Percentiles rank a stretch among this genome's conserved stretches.
Conservation (phyloP, 352 stramenopile species). For the Globisporangium sylvaticum region DNA sequence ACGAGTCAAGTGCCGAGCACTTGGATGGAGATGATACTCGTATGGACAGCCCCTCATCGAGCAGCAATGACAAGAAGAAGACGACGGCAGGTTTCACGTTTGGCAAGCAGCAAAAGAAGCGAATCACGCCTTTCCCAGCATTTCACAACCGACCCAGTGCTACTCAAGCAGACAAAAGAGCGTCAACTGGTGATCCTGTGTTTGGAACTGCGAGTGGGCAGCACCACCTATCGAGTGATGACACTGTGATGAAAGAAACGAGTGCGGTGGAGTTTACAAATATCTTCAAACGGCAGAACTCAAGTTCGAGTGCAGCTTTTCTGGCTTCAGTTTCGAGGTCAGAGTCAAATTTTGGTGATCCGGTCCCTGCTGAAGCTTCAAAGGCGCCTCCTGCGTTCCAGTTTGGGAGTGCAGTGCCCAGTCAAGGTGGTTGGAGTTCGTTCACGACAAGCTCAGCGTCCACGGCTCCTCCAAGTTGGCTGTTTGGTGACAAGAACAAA, state of each 20-base stretch:
- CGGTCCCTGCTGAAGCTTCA: neutral
- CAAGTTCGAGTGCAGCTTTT: neutral
- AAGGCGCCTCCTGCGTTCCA: constrained; percentile 3
- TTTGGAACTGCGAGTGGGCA: neutral
- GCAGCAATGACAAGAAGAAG: constrained; percentile 2
- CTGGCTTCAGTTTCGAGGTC: neutral
- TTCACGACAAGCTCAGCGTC: neutral
- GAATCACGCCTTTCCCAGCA: constrained; percentile 7
- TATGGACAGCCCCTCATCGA: constrained; percentile 2
- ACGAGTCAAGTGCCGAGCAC: neutral
- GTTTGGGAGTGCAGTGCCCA: neutral
- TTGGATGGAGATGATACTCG: constrained; percentile 6
- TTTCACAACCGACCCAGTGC: neutral
- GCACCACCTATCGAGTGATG: neutral
- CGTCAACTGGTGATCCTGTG: neutral
- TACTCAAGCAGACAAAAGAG: neutral
- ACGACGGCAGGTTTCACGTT: constrained; percentile 4
- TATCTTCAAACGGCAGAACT: constrained; percentile 2
- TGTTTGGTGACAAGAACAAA: neutral
- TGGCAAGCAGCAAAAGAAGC: constrained; percentile 4
- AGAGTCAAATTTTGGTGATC: neutral
- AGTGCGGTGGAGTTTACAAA: constrained; percentile 9
- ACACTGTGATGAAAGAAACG: constrained; percentile 12
- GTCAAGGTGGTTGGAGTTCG: neutral
- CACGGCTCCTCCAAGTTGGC: neutral